Evolutionary conservation across 2,329 filamentous ascomycete species (phyloP).

Genomic region (Arthrocladium fulminans): DNA sequence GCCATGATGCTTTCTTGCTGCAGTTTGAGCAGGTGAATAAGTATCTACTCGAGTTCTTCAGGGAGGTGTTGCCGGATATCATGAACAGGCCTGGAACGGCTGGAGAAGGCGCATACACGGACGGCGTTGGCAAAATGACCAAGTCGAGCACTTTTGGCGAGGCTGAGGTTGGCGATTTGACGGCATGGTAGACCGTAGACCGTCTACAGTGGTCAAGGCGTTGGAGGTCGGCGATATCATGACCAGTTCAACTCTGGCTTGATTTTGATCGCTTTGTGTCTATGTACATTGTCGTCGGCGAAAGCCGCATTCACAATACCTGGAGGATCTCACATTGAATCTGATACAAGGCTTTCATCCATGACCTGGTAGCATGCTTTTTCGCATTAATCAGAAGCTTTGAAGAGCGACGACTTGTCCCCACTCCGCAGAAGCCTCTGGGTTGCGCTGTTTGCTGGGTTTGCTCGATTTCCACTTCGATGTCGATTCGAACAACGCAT

Average conservation of each 20-base stretch:
- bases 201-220: background rate
- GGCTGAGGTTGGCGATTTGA: conserved; percentile 81
- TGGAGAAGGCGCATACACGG: conserved; percentile 37
- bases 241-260: conserved; percentile 22
- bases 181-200: conserved; percentile 18
- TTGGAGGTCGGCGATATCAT: conserved; percentile 2
- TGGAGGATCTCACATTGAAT: background rate
- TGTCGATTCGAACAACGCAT: too few relatives aligned
- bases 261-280: conserved; percentile 3
- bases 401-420: too few relatives aligned
- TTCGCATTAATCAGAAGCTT: too few relatives aligned
- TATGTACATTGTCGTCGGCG: conserved; percentile 19
- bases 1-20: conserved; percentile 89
- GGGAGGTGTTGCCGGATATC: conserved; percentile 75
- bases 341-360: background rate
- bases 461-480: too few relatives aligned
- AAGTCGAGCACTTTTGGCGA: conserved; percentile 93
- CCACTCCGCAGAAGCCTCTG: too few relatives aligned
- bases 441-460: too few relatives aligned
- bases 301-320: conserved; percentile 21
- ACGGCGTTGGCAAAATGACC: conserved; percentile 53
- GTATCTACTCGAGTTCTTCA: conserved; percentile 75
- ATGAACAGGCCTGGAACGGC: conserved; percentile 56
- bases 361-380: background rate
- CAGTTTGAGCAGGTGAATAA: conserved; percentile 96